Percentiles rank a stretch among this genome's conserved stretches.
Evolutionary conservation across 2,329 filamentous ascomycete genomes (phyloP).

Genomic region (Trichoderma brevicompactum): DNA sequence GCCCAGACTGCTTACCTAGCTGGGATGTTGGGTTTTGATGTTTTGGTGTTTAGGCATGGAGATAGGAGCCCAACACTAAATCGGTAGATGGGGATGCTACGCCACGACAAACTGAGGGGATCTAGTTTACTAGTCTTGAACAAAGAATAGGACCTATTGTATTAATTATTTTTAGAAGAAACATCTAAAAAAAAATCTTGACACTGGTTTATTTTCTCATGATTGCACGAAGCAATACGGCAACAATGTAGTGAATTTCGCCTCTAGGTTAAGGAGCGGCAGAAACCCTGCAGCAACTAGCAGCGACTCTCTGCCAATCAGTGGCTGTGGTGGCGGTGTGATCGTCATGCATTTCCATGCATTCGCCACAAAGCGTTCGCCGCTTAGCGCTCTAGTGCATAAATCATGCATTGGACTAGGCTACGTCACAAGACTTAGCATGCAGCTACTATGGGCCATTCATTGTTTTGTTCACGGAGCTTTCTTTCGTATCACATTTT

Average conservation of each 20-base stretch:
- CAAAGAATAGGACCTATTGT: too few species aligned
- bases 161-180: too few species aligned
- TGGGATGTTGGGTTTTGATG: constrained; percentile 3
- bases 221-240: too few species aligned
- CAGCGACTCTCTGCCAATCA: not conserved
- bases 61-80: constrained; percentile 22
- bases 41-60: constrained; percentile 4
- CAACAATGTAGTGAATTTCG: not conserved
- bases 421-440: constrained; percentile 22
- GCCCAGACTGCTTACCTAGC: not conserved
- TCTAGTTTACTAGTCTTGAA: too few species aligned
- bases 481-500: not conserved
- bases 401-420: constrained; percentile 20
- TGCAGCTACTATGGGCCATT: too few species aligned
- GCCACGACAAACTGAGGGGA: too few species aligned
- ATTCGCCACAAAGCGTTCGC: constrained; percentile 15
- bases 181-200: too few species aligned
- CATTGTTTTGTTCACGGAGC: not conserved
- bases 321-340: constrained; percentile 23
- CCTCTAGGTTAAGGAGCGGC: constrained; percentile 1
- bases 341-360: constrained; percentile 7
- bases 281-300: not conserved
- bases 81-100: too few species aligned
- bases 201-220: too few species aligned
- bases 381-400: constrained; percentile 17